Evolutionary conservation across 345 rosid species (phyloP), one percentile per base, ranked within the genome.

Genomic region (Trapa bicornis): DNA sequence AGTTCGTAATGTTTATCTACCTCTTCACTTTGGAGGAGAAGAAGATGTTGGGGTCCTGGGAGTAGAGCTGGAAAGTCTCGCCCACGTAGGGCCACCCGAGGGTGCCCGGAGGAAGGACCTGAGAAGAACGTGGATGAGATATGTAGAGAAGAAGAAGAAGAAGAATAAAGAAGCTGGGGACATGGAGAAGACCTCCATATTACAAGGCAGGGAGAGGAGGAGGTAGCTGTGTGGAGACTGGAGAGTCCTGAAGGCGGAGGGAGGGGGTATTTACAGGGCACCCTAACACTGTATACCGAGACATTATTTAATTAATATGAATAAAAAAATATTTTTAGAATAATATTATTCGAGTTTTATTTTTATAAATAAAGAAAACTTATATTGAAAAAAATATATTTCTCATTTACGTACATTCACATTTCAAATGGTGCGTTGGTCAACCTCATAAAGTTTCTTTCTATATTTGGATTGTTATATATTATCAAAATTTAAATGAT

Each of bases 31-130:
- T 79, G 3, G 81, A 60, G 17, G 75, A 67, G 56, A 85, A 82
- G 82, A 82, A 85, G 71, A 65, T 71, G 65, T 73, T 76, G n/a
- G 86, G 89, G 74, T 79, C 70, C 68, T 85, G 82, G 16, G 86
- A 80, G 73, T 77, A 85, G 47, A 85, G 75, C 57, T 73, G 80
- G 39, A 78, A 73, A 61, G 86, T 82, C 74, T 85, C 85, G 9
- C 89, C 89, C 13, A 85, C n/a, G 57, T 68, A 78, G 38, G 89
- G 89, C 85, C 82, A 85, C 0, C 89, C 89, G 73, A 85, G 54
- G 67, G 86, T 80, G 22, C 89, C 89, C 5, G 89, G 89, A 2
- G 89, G 86, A 42, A 56, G 66, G 33, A 69, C 43, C 22, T 58
- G 13, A 73, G 64, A 10, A 54, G 14, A 15, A 4, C 5, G n/a